A percentile compares a stretch with the other conserved stretches of the same genome.
phyloP scores from a whole-genome alignment of 352 stramenopile species.

The Phytophthora quininea region DNA sequence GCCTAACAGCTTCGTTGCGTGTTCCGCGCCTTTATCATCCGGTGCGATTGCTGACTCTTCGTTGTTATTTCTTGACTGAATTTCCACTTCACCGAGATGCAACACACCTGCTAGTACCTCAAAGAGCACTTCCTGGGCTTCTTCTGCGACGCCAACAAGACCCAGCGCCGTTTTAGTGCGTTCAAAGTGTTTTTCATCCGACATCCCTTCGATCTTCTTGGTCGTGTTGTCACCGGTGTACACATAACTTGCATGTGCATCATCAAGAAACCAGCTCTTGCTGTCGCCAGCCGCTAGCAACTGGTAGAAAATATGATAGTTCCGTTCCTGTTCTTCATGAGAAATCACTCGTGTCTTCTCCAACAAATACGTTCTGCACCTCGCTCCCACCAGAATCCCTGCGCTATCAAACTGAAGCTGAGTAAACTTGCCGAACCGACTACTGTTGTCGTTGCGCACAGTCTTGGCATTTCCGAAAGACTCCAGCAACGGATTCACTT shows the following conservation, averaged over 20 bases:
- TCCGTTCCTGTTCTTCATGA: slow-evolving; percentile 69
- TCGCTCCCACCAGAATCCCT: slow-evolving; percentile 74
- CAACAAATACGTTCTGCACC: slow-evolving; percentile 91
- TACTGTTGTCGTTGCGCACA: slow-evolving; percentile 96
- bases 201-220: slow-evolving; percentile 76
- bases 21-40: slow-evolving; percentile 36
- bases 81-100: slow-evolving; percentile 96
- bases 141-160: slow-evolving; percentile 63
- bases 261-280: slow-evolving; percentile 55
- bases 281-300: slow-evolving; percentile 36
- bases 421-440: slow-evolving; percentile 97
- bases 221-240: slow-evolving; percentile 69
- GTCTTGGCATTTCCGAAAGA: slow-evolving; percentile 94
- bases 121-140: slow-evolving; percentile 70
- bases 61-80: slow-evolving; percentile 82
- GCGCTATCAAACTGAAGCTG: slow-evolving; percentile 92
- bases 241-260: slow-evolving; percentile 52
- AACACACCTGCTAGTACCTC: slow-evolving; percentile 91
- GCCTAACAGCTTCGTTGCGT: slow-evolving; percentile 62
- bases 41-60: slow-evolving; percentile 65
- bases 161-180: slow-evolving; percentile 65
- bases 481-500: slow-evolving; percentile 86
- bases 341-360: slow-evolving; percentile 92
- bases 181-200: slow-evolving; percentile 74
- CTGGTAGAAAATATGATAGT: slow-evolving; percentile 90